Evolutionary conservation across 2,329 filamentous ascomycete genomes (phyloP).

Genomic region (Pezicula carpinea): DNA sequence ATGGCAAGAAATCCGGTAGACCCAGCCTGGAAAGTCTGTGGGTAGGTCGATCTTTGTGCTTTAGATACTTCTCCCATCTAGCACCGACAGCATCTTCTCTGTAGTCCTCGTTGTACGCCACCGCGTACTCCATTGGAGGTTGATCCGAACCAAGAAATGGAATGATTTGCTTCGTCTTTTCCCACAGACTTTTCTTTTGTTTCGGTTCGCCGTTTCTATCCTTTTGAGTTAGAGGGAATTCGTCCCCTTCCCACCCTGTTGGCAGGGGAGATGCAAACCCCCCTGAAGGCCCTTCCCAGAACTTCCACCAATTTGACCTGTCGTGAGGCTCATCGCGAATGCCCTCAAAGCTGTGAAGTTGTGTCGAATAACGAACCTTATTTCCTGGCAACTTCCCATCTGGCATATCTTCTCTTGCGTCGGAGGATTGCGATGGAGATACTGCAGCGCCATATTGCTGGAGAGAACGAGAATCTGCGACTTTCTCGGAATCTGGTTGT

Average conservation of each 20-base stretch:
- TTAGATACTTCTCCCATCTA: conserved; percentile 81
- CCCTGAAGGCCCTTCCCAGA: conserved; percentile 60
- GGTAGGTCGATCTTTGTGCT: conserved; percentile 76
- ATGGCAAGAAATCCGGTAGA: conserved; percentile 65
- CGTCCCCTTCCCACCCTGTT: conserved; percentile 40
- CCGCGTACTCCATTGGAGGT: conserved; percentile 45
- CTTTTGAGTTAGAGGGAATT: conserved; percentile 36
- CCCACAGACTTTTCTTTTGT: conserved; percentile 44
- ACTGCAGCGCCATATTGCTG: conserved; percentile 1
- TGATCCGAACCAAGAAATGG: conserved; percentile 38
- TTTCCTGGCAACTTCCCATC: conserved; percentile 20
- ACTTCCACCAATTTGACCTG: conserved; percentile 49
- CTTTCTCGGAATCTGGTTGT: conserved; percentile 11
- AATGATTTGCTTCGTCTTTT: conserved; percentile 44
- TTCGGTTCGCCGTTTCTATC: conserved; percentile 11
- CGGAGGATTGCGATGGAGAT: conserved; percentile 9
- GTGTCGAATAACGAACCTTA: conserved; percentile 12
- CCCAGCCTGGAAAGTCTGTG: conserved; percentile 66
- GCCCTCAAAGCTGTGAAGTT: conserved; percentile 17
- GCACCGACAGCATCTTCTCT: conserved; percentile 57
- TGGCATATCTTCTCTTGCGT: conserved; percentile 4
- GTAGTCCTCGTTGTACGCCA: conserved; percentile 57
- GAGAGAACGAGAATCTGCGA: neutral
- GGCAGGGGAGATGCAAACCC: conserved; percentile 58
- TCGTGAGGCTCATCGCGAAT: conserved; percentile 7